phyloP scores from a whole-genome alignment of 257 asterid genomes.

The Nicotiana tomentosiformis region DNA sequence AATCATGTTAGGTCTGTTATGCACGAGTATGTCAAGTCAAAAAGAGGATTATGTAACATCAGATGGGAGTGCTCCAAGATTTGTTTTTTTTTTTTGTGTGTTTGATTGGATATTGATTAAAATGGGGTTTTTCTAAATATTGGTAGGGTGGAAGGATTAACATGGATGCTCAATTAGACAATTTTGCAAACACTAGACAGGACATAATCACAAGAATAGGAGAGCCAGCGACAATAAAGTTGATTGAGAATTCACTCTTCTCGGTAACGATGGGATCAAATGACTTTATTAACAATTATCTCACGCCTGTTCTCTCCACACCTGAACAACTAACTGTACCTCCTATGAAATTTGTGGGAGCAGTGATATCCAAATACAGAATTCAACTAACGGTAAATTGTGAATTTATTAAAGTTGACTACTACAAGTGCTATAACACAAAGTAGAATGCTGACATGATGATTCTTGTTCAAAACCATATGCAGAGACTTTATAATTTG shows the following conservation, averaged over 20 bases:
- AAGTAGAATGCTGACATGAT: neutral
- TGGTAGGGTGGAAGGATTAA: conserved; percentile 61
- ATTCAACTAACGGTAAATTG: conserved; percentile 47
- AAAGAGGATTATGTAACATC: neutral
- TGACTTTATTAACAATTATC: conserved; percentile 76
- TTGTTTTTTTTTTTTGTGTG: neutral
- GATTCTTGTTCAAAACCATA: neutral
- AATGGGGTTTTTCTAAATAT: neutral
- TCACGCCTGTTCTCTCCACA: conserved; percentile 37
- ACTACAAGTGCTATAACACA: neutral
- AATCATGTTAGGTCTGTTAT: too few relatives aligned
- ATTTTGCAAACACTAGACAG: conserved; percentile 58
- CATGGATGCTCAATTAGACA: conserved; percentile 72
- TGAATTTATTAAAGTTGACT: neutral
- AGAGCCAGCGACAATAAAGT: conserved; percentile 19
- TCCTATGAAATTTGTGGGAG: conserved; percentile 46
- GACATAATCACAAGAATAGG: conserved; percentile 47
- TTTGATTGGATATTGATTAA: neutral
- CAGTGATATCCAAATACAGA: conserved; percentile 52
- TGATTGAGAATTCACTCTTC: conserved; percentile 37
- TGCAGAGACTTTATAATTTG: conserved; percentile 59
- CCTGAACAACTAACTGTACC: conserved; percentile 29
- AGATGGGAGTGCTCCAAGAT: neutral
- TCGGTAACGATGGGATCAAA: conserved; percentile 68
- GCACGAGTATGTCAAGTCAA: neutral